A percentile compares a stretch with the other conserved stretches of the same genome.
Conservation (phyloP, 1,139 yeast genomes). For the Meyerozyma elateridarum region DNA sequence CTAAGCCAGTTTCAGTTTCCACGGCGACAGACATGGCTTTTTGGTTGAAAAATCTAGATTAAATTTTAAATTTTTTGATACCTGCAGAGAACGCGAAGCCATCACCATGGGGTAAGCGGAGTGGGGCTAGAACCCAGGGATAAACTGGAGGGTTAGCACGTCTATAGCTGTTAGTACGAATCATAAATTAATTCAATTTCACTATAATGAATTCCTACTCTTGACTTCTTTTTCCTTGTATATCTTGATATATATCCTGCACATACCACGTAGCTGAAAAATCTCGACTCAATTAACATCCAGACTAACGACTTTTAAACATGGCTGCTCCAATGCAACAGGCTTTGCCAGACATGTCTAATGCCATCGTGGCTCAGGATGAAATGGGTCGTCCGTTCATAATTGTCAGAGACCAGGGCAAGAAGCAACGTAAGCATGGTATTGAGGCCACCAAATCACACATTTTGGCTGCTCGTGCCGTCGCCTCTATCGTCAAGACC, state of each 20-base stretch:
- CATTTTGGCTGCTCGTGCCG: constrained; percentile 93
- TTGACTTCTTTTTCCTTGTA: too few species aligned
- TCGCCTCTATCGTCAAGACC: constrained; percentile 86
- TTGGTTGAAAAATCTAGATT: not conserved
- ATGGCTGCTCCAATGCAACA: constrained; percentile 27
- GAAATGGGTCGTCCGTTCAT: constrained; percentile 99
- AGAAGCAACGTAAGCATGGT: constrained; percentile 88
- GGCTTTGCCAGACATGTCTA: constrained; percentile 85
- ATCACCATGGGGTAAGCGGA: too few species aligned
- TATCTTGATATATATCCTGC: too few species aligned
- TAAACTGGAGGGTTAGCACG: too few species aligned
- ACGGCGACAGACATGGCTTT: not conserved
- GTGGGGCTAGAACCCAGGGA: too few species aligned
- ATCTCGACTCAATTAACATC: too few species aligned
- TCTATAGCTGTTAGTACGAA: too few species aligned
- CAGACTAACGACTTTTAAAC: too few species aligned
- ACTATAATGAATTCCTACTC: too few species aligned
- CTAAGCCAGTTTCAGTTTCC: constrained; percentile 26
- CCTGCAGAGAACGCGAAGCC: too few species aligned
- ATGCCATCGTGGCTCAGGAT: constrained; percentile 97
- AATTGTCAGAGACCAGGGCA: constrained; percentile 95
- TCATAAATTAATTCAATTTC: too few species aligned
- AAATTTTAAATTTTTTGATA: not conserved
- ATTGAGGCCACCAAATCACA: constrained; percentile 93
- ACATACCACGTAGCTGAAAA: not conserved